These are phyloP conservation scores for Chaetomium sp. DNA, from an alignment of 2,329 filamentous ascomycete species.

Conservation along the genomic window DNA sequence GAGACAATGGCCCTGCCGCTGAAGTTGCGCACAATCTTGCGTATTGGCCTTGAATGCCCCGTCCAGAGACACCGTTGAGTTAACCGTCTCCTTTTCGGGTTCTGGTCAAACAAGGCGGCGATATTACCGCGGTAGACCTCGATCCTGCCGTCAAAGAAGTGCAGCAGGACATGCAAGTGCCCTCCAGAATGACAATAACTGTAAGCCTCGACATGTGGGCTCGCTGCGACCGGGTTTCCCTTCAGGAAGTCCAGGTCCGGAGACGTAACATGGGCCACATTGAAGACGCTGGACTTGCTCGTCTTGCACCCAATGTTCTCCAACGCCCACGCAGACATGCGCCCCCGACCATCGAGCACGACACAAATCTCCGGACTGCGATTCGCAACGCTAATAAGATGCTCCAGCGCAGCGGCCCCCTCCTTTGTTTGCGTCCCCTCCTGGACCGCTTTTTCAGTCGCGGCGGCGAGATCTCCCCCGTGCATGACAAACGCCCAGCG, in stretches of 20 bases:
- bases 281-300: conserved; percentile 73
- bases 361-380: conserved; percentile 85
- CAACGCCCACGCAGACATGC: conserved; percentile 89
- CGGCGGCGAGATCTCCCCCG: conserved; percentile 74
- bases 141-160: conserved; percentile 83
- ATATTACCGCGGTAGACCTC: conserved; percentile 79
- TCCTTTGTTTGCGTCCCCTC: conserved; percentile 56
- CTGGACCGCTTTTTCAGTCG: conserved; percentile 75
- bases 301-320: conserved; percentile 79
- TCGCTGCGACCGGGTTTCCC: conserved; percentile 32
- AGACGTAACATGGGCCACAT: conserved; percentile 75
- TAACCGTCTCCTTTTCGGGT: conserved; percentile 62
- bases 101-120: conserved; percentile 77
- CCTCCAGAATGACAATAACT: conserved; percentile 71
- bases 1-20: conserved; percentile 80
- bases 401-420: conserved; percentile 73
- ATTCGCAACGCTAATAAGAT: conserved; percentile 83
- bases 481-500: conserved; percentile 82
- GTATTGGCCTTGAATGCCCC: conserved; percentile 77
- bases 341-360: conserved; percentile 78
- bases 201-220: conserved; percentile 66
- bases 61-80: conserved; percentile 71
- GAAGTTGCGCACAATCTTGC: conserved; percentile 84
- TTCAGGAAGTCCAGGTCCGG: conserved; percentile 53
- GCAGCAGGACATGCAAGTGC: conserved; percentile 72